Conservation (phyloP, 768 basidiomycete genomes). For the Fomitopsis pulvina region DNA sequence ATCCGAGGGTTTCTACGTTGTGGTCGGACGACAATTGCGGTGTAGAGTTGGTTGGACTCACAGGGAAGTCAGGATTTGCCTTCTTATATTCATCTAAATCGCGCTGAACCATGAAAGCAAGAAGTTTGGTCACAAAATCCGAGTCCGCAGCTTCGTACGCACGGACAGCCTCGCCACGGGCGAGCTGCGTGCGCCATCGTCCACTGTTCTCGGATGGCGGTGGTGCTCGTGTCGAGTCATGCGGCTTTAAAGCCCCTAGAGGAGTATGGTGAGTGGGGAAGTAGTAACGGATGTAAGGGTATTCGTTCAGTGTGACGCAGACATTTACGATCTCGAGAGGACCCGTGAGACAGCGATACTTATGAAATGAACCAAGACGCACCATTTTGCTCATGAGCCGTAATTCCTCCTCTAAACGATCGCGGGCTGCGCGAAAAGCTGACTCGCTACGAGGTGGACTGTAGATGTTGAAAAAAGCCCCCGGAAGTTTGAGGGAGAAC, state of each 20-base stretch:
- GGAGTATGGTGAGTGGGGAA: slow-evolving; percentile 77
- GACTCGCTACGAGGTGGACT: slow-evolving; percentile 73
- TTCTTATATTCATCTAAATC: slow-evolving; percentile 85
- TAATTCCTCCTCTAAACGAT: slow-evolving; percentile 84
- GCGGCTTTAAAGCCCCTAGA: slow-evolving; percentile 74
- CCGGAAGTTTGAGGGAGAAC: slow-evolving; percentile 75
- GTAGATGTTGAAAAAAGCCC: slow-evolving; percentile 83
- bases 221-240: slow-evolving; percentile 56
- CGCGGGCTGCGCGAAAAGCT: slow-evolving; percentile 59
- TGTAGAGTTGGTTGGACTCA: slow-evolving; percentile 30
- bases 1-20: slow-evolving; percentile 45
- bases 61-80: slow-evolving; percentile 81
- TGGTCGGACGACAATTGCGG: too few species aligned
- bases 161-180: slow-evolving; percentile 62
- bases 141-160: slow-evolving; percentile 63
- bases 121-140: slow-evolving; percentile 72
- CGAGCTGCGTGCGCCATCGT: slow-evolving; percentile 79
- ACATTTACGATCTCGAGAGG: slow-evolving; percentile 70
- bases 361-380: slow-evolving; percentile 17
- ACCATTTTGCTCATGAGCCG: slow-evolving; percentile 68
- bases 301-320: slow-evolving; percentile 86
- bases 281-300: slow-evolving; percentile 91
- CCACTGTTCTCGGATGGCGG: slow-evolving; percentile 51
- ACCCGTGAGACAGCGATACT: not conserved
- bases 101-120: slow-evolving; percentile 82